These are phyloP conservation scores for Penicillium desertorum DNA, from an alignment of 495 filamentous ascomycete species.

Conservation along the genomic window DNA sequence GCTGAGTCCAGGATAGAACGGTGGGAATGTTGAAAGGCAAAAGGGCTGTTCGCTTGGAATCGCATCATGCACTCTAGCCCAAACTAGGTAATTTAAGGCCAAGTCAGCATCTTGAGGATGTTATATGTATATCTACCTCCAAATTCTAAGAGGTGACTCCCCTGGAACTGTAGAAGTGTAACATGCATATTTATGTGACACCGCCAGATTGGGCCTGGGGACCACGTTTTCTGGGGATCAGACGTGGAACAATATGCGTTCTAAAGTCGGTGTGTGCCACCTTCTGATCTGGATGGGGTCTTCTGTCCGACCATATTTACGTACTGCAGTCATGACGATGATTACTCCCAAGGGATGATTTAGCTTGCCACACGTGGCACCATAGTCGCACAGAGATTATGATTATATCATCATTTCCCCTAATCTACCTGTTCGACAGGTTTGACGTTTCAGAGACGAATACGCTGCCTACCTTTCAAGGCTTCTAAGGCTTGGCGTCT, in stretches of 20 bases:
- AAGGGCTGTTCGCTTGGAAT: background rate
- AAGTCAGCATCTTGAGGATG: conserved; percentile 1
- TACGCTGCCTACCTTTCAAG: background rate
- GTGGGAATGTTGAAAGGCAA: conserved; percentile 1
- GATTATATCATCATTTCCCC: background rate
- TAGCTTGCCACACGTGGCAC: conserved; percentile 27
- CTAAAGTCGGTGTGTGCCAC: conserved; percentile 27
- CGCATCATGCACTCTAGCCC: conserved; percentile 1
- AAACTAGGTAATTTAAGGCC: background rate
- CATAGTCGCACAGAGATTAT: conserved; percentile 14
- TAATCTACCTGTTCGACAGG: background rate
- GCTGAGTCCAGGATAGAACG: background rate
- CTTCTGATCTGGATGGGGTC: conserved; percentile 7
- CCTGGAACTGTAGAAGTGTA: conserved; percentile 2
- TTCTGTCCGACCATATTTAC: background rate
- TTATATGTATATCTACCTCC: background rate
- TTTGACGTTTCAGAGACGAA: background rate
- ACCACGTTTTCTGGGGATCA: conserved; percentile 30
- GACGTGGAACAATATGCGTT: conserved; percentile 6
- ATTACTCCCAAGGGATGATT: conserved; percentile 4
- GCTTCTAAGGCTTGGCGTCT: no score
- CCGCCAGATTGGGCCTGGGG: conserved; percentile 18
- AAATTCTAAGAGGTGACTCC: background rate
- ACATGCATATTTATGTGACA: conserved; percentile 15
- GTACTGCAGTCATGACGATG: conserved; percentile 8